A percentile compares a stretch with the other conserved stretches of the same genome.
Conservation (phyloP, 768 basidiomycete species). For the Amanita exitialis region DNA sequence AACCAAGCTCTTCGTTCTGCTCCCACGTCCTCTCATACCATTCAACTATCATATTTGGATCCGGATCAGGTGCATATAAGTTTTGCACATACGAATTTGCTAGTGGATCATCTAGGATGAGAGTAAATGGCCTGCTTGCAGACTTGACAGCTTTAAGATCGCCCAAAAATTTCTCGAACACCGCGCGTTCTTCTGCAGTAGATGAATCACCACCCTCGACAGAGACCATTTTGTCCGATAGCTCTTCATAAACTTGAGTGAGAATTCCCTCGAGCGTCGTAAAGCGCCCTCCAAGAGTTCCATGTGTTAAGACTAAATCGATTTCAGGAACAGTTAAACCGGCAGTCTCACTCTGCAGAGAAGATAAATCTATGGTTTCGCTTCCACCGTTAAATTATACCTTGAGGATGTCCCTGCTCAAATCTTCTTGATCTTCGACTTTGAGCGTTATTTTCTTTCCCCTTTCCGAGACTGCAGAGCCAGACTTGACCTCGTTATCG, state of each 20-base stretch:
- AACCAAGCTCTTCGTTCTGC: constrained; percentile 91
- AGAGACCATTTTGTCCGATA: constrained; percentile 79
- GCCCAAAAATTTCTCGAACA: constrained; percentile 71
- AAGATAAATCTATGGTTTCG: neutral
- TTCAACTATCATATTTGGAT: constrained; percentile 86
- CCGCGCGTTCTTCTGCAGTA: constrained; percentile 32
- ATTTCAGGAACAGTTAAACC: constrained; percentile 91
- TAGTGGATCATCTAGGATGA: constrained; percentile 92
- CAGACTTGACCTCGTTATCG: constrained; percentile 97
- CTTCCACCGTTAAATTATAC: constrained; percentile 23
- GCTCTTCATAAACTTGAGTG: constrained; percentile 90
- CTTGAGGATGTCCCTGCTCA: constrained; percentile 91
- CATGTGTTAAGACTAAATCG: constrained; percentile 81
- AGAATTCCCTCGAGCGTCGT: constrained; percentile 96
- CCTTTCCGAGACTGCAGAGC: constrained; percentile 76
- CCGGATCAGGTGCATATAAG: constrained; percentile 93
- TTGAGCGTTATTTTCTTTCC: constrained; percentile 85
- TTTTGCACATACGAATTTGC: constrained; percentile 96
- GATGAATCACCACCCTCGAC: constrained; percentile 49
- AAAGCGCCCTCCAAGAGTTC: constrained; percentile 94
- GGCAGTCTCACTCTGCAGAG: constrained; percentile 77
- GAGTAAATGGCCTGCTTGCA: constrained; percentile 73
- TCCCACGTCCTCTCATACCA: constrained; percentile 77
- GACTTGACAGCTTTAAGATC: constrained; percentile 75
- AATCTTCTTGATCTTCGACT: constrained; percentile 87